Percentiles rank a stretch among this genome's conserved stretches.
Evolutionary conservation across 2,329 filamentous ascomycete genomes (phyloP).

Genomic region (Epichloe amarillans): DNA sequence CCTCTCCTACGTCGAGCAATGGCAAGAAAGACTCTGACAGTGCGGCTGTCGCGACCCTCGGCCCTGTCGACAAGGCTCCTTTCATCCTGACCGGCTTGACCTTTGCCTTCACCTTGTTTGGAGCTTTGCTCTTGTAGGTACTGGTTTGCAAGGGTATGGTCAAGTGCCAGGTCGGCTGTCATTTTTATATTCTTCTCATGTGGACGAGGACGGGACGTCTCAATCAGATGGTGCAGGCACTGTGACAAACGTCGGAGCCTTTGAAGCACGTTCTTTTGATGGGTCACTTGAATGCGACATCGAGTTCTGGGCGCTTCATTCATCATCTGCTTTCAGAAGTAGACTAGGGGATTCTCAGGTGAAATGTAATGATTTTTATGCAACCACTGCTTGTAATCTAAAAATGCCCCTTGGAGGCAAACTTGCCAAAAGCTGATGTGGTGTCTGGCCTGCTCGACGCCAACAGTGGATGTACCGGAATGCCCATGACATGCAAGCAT

Average conservation of each 20-base stretch:
- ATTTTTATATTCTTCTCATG: constrained; percentile 5
- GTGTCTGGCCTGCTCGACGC: too few relatives aligned
- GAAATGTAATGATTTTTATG: background rate
- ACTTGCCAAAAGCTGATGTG: too few relatives aligned
- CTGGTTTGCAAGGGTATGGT: background rate
- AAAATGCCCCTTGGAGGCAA: too few relatives aligned
- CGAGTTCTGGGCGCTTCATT: background rate
- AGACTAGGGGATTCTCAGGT: background rate
- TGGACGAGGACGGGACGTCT: background rate
- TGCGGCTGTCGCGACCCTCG: constrained; percentile 17
- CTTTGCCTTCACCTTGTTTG: constrained; percentile 24
- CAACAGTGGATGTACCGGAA: too few relatives aligned
- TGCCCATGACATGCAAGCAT: too few relatives aligned
- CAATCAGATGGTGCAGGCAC: constrained; percentile 2
- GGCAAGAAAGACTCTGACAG: constrained; percentile 14
- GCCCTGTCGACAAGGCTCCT: constrained; percentile 17
- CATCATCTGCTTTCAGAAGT: background rate
- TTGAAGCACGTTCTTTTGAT: background rate
- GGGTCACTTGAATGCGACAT: background rate
- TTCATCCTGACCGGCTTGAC: constrained; percentile 23
- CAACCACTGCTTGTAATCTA: background rate
- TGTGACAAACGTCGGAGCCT: background rate
- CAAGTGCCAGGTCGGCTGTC: background rate
- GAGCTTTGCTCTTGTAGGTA: constrained; percentile 26
- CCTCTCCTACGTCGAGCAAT: constrained; percentile 14